Evolutionary conservation across 177 flowering plant genomes (phyloP).

Genomic region (Tripterygium wilfordii): DNA sequence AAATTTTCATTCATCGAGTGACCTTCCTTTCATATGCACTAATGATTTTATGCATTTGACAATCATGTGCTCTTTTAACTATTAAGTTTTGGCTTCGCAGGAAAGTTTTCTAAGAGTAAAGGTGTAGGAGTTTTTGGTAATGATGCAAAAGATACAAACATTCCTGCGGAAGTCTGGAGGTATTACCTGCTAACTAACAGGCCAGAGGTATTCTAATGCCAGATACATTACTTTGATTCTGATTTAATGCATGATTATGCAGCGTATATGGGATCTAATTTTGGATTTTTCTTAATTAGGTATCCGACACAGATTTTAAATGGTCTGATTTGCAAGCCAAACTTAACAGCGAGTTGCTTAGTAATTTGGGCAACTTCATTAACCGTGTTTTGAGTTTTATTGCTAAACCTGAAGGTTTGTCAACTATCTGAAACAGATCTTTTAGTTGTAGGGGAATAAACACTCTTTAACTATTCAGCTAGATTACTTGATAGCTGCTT

Average conservation of each 20-base stretch:
- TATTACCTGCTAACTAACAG: slow-evolving; percentile 86
- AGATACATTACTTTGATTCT: neutral
- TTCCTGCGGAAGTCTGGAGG: slow-evolving; percentile 98
- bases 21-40: neutral
- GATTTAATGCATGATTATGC: neutral
- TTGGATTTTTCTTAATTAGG: slow-evolving; percentile 32
- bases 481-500: no score
- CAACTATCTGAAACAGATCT: neutral
- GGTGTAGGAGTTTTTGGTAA: slow-evolving; percentile 98
- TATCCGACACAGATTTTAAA: slow-evolving; percentile 84
- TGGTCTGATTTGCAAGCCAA: slow-evolving; percentile 96
- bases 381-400: slow-evolving; percentile 92
- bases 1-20: no score
- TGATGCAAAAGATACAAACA: slow-evolving; percentile 86
- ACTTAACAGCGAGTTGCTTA: slow-evolving; percentile 79
- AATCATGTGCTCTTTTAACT: neutral
- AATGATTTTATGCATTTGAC: neutral
- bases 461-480: neutral
- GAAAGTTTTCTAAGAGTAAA: slow-evolving; percentile 95
- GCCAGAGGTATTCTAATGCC: slow-evolving; percentile 33
- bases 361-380: slow-evolving; percentile 83
- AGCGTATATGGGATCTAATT: neutral
- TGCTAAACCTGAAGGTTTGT: slow-evolving; percentile 73
- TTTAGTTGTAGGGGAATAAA: neutral
- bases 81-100: slow-evolving; percentile 26